Evolutionary conservation across 306 rosid species (phyloP).

Genomic region (Boehmeria nivea): DNA sequence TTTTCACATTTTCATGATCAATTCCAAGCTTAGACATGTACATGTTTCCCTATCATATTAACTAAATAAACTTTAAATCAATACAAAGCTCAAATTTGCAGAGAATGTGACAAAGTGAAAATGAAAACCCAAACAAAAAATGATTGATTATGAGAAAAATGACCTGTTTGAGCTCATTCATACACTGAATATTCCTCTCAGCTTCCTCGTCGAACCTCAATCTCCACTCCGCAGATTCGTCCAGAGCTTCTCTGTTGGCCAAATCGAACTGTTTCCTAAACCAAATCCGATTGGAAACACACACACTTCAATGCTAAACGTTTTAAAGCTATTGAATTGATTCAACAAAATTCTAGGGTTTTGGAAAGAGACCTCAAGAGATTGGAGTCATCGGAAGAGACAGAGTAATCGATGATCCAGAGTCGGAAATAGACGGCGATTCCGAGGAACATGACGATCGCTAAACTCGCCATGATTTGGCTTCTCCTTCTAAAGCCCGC

Average conservation of each 20-base stretch:
- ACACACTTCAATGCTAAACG: background rate
- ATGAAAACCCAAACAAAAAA: too few relatives aligned
- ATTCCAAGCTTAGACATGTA: too few relatives aligned
- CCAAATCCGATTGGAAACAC: background rate
- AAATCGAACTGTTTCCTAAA: constrained; percentile 66
- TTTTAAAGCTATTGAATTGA: background rate
- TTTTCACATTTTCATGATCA: too few relatives aligned
- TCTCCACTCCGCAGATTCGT: constrained; percentile 98
- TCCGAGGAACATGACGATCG: constrained; percentile 57
- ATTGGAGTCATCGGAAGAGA: constrained; percentile 52
- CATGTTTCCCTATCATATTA: too few relatives aligned
- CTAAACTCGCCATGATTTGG: constrained; percentile 38
- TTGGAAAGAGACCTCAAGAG: constrained; percentile 45
- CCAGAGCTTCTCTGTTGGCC: constrained; percentile 77
- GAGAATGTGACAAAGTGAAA: too few relatives aligned
- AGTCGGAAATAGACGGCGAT: constrained; percentile 56
- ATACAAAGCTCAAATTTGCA: too few relatives aligned
- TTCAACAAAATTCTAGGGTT: background rate
- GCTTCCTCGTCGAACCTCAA: constrained; percentile 56
- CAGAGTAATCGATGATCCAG: constrained; percentile 57
- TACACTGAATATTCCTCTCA: constrained; percentile 44
- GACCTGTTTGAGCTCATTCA: constrained; percentile 59
- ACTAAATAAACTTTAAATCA: too few relatives aligned
- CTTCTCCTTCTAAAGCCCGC: constrained; percentile 12
- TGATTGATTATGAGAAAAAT: too few relatives aligned